phyloP scores from a whole-genome alignment of 805 yeast species.

The Kodamaea kaohsiungensis region DNA sequence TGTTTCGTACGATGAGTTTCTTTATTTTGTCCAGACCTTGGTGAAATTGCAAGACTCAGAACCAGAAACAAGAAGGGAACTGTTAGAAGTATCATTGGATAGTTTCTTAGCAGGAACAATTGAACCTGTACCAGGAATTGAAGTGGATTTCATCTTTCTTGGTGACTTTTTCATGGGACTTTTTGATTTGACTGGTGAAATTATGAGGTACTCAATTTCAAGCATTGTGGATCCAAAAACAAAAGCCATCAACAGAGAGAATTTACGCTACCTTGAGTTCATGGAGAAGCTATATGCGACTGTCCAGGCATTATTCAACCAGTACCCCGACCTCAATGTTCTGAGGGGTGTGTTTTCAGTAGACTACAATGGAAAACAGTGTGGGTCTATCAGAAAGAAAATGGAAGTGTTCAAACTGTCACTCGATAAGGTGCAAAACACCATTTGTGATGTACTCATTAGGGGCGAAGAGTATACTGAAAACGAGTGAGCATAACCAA shows the following conservation, averaged over 20 bases:
- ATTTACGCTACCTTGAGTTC: conserved; percentile 16
- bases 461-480: conserved; percentile 18
- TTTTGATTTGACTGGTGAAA: conserved; percentile 44
- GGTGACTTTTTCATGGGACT: conserved; percentile 41
- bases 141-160: conserved; percentile 13
- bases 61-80: background rate
- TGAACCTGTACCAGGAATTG: background rate
- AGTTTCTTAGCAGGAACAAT: background rate
- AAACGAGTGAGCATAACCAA: background rate
- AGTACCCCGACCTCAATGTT: conserved; percentile 20
- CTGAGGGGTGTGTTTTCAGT: conserved; percentile 19
- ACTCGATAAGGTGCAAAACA: conserved; percentile 23
- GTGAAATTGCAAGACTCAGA: background rate
- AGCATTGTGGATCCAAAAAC: conserved; percentile 18
- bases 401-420: conserved; percentile 24
- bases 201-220: conserved; percentile 40
- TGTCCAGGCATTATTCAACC: conserved; percentile 13
- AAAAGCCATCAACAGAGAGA: conserved; percentile 12
- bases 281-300: conserved; percentile 17
- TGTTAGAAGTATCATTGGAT: background rate
- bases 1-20: conserved; percentile 15
- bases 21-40: conserved; percentile 6
- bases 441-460: conserved; percentile 22
- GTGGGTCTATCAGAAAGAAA: conserved; percentile 20
- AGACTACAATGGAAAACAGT: conserved; percentile 11